These are phyloP conservation scores for Populus hybrid DNA, from an alignment of 441 rosid genomes.

Conservation along the genomic window DNA sequence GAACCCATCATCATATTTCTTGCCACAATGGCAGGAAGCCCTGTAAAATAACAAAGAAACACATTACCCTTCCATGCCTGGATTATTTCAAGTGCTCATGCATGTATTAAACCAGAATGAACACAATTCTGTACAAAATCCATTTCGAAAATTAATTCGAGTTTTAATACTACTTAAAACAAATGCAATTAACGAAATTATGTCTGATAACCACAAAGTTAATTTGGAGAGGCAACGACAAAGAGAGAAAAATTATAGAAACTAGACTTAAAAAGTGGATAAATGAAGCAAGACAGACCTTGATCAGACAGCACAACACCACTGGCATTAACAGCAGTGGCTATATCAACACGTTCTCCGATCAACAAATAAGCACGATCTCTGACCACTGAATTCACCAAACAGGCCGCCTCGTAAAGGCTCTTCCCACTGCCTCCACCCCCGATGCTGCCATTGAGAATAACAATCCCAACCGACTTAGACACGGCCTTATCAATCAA, in stretches of 20 bases:
- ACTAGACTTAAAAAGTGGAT: neutral
- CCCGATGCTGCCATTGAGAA: constrained; percentile 41
- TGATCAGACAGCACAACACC: constrained; percentile 93
- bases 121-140: neutral
- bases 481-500: constrained; percentile 69
- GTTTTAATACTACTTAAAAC: neutral
- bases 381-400: constrained; percentile 70
- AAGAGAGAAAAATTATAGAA: neutral
- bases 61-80: neutral
- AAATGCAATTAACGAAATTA: neutral
- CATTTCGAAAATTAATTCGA: neutral
- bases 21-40: constrained; percentile 86
- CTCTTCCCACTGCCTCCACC: constrained; percentile 60
- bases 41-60: constrained; percentile 34
- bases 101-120: neutral
- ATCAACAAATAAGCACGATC: constrained; percentile 80
- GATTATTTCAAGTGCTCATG: neutral
- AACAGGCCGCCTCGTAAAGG: constrained; percentile 80
- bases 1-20: constrained; percentile 82
- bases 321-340: constrained; percentile 75
- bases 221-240: neutral
- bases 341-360: constrained; percentile 80
- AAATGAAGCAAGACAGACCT: constrained; percentile 34
- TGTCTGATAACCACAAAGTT: neutral
- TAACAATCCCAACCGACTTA: constrained; percentile 64